A percentile compares a stretch with the other conserved stretches of the same genome.
Conservation (phyloP, 176 grass and related monocot genomes). For the Cenchrus americanus region DNA sequence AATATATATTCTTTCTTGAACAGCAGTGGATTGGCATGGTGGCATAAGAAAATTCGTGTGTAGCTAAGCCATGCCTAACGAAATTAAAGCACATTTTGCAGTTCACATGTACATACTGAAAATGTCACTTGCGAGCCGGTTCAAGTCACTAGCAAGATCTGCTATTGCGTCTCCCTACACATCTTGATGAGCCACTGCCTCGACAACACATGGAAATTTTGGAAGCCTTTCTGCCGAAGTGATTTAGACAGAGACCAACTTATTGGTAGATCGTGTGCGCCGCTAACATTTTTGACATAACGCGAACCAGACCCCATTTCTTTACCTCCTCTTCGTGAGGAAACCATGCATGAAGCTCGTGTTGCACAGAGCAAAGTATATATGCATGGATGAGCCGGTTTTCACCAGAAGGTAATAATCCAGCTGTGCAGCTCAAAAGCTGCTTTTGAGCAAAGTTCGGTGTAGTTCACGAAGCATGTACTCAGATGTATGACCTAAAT, state of each 20-base stretch:
- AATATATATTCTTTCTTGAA: background rate
- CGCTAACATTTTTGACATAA: constrained; percentile 34
- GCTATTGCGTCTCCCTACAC: constrained; percentile 2
- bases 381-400: background rate
- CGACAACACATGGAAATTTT: constrained; percentile 25
- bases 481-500: background rate
- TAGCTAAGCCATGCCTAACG: background rate
- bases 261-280: background rate
- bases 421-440: background rate
- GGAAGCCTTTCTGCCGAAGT: constrained; percentile 40
- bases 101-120: background rate
- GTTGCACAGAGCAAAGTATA: background rate
- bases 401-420: constrained; percentile 18
- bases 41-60: background rate
- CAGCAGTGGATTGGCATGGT: background rate
- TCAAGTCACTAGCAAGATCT: background rate
- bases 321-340: background rate
- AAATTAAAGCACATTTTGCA: background rate
- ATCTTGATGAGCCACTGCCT: constrained; percentile 22
- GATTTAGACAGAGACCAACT: constrained; percentile 39
- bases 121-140: constrained; percentile 14
- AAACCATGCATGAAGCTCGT: constrained; percentile 38
- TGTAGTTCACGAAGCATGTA: constrained; percentile 32
- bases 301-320: background rate
- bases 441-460: constrained; percentile 34